These are phyloP conservation scores for Xylariaceae sp. DNA, from an alignment of 2,329 filamentous ascomycete species.

Conservation along the genomic window DNA sequence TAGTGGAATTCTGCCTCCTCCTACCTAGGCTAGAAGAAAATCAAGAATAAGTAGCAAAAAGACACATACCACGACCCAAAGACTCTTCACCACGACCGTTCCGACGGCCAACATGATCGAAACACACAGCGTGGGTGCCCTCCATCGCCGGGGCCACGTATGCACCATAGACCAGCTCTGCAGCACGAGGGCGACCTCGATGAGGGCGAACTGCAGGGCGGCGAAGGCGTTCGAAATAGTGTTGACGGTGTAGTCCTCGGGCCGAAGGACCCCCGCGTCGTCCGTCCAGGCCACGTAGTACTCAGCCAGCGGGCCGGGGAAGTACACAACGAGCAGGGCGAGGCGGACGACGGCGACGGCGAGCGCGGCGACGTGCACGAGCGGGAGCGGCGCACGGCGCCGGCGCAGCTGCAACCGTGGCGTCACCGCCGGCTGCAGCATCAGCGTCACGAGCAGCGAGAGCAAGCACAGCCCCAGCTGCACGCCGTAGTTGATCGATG, in stretches of 20 bases:
- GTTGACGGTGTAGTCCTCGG: conserved; percentile 40
- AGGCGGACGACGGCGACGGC: conserved; percentile 62
- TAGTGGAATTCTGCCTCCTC: too few relatives aligned
- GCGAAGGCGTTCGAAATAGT: conserved; percentile 46
- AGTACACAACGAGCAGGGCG: conserved; percentile 60
- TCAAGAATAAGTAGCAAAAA: too few relatives aligned
- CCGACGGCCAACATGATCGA: conserved; percentile 22
- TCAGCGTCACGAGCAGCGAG: conserved; percentile 66
- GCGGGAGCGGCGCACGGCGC: conserved; percentile 61
- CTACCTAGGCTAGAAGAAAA: too few relatives aligned
- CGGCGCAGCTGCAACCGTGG: too few relatives aligned
- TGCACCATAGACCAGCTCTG: conserved; percentile 57
- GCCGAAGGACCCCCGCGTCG: conserved; percentile 56
- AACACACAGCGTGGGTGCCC: conserved; percentile 8
- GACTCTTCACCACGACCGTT: conserved; percentile 23
- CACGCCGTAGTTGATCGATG: conserved; percentile 65
- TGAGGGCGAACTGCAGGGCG: conserved; percentile 47
- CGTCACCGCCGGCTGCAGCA: conserved; percentile 58
- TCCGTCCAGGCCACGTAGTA: conserved; percentile 62
- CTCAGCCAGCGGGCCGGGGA: conserved; percentile 61
- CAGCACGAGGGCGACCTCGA: conserved; percentile 52
- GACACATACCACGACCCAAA: conserved; percentile 21
- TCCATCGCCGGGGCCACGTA: conserved; percentile 46
- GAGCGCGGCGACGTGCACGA: conserved; percentile 71
- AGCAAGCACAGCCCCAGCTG: conserved; percentile 71